Evolutionary conservation across 805 yeast species (phyloP), one percentile per base, ranked within the genome.

Genomic region (Scheffersomyces stipitis): DNA sequence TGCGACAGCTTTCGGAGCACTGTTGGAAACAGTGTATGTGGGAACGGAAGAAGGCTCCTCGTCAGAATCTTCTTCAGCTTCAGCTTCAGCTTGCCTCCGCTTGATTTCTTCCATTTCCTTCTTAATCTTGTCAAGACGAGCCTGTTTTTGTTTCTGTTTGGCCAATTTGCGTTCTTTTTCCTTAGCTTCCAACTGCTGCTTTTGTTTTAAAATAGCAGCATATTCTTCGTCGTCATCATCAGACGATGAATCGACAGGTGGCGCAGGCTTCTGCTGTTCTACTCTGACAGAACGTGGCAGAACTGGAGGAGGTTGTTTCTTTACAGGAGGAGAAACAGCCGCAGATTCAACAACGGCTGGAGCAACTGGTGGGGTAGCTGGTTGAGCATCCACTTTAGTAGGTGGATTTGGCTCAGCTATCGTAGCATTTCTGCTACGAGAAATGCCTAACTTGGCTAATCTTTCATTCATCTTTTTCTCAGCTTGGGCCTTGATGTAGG

Each of bases 391-490:
- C 16, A 31, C 18, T 4, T 12, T 31, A 4, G 31, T 28, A 8
- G 34, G 37, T 13, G 30, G 32, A 3, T 15, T n/a, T 14, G 38
- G 27, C 12, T 20, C 18, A 20, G 9, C 10, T 7, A 20, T 10
- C 24, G 48, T 32, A 20, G 18, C 18, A 14, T 49, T 44, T 42
- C 54, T 56, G 39, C 64, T 62, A 54, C 79, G 67, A 15, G 71
- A 63, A 41, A 87, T 75, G 3, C 96, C 96, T 39, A 88, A 71
- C 44, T 81, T 84, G 3, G 95, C 95, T 51, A 88, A 70, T 50
- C 88, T 73, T 51, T 86, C 95, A 42, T 80, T 81, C 96, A 89
- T 88, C 60, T 86, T 76, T 60, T 67, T 66, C 51, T 81, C 80
- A 1, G 76, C 75, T 52, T 86, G 91, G 13, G 88, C 91, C 58